Conservation (phyloP, 2,329 filamentous ascomycete genomes). For the Exophiala viscosa region DNA sequence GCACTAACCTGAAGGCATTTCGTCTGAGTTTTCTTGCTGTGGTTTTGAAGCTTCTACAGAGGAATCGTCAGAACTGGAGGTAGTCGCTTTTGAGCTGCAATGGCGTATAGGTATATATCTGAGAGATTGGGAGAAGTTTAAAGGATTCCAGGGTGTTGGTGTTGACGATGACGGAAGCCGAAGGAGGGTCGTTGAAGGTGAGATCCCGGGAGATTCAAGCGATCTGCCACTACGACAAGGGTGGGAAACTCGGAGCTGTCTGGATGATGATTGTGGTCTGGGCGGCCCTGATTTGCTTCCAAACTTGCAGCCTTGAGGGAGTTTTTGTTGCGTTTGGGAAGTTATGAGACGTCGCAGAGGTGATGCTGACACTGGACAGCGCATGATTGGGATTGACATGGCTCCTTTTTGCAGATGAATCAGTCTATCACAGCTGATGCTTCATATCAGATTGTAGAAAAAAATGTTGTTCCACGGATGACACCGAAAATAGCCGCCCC, state of each 20-base stretch:
- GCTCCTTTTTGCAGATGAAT: no score
- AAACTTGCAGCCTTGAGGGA: neutral
- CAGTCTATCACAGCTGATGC: no score
- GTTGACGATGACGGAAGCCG: slow-evolving; percentile 3
- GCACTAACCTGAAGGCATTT: slow-evolving; percentile 17
- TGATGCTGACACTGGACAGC: slow-evolving; percentile 1
- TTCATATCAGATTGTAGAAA: no score
- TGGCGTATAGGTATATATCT: neutral
- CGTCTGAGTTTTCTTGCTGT: neutral
- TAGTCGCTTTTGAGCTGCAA: neutral
- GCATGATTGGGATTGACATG: no score
- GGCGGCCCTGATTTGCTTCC: neutral
- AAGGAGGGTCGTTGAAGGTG: slow-evolving; percentile 1
- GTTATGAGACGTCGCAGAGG: slow-evolving; percentile 12
- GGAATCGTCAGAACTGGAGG: no score
- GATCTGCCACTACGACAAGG: neutral
- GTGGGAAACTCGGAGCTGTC: neutral
- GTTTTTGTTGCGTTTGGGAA: neutral
- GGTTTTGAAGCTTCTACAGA: neutral
- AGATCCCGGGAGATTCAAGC: slow-evolving; percentile 14
- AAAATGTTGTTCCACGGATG: neutral
- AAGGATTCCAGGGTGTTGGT: neutral
- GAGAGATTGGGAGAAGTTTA: slow-evolving; percentile 1
- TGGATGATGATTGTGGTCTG: neutral
- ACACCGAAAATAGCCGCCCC: neutral